Evolutionary conservation across 2,329 filamentous ascomycete species (phyloP), one percentile per base, ranked within the genome.

Genomic region (Cladosporium cucumerinum): DNA sequence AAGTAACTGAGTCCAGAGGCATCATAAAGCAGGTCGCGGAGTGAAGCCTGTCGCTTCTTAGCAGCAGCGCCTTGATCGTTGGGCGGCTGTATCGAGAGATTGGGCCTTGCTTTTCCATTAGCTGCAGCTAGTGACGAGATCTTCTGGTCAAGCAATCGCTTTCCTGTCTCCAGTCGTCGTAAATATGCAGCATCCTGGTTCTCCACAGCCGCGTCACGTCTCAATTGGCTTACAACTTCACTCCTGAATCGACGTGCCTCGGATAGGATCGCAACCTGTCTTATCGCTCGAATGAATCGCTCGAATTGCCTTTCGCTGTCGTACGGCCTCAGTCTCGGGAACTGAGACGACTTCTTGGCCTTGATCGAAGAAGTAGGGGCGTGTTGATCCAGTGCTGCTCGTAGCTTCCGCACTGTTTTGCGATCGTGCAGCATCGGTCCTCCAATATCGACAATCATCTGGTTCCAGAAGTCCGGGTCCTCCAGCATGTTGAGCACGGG

Each of bases 381-480:
- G 81, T 99, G 95, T 75, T 98, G 88, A 77, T 99, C 95, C 58
- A 99, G 82, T 10, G 94, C 95, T 46, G 93, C 94, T 63, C 95
- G 88, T 62, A 99, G 85, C 76, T 93, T 96, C 64, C 91, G 89
- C 46, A 99, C 94, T 0, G 93, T 97, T 68, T 96, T 98, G 43
- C 96, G 87, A 76, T 99, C 96, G 77, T 98, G 95, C 49, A 99
- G 83, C 81, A 96, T 89, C 28, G 90, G 69, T 67, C 78, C 73
- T 69, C 78, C 88, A 77, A 90, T 92, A 64, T 89, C 93, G 77
- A 98, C 94, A 84, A 98, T 92, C 66, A 97, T 78, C 76, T 97
- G 93, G 73, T 99, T 98, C 94, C 94, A 99, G 10, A 90, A 96
- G 79, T 99, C 96, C 1, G 96, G 93, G 71, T 99, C 94, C 5